Evolutionary conservation across 2,329 filamentous ascomycete species (phyloP).

Genomic region (Aspergillus brasiliensis): DNA sequence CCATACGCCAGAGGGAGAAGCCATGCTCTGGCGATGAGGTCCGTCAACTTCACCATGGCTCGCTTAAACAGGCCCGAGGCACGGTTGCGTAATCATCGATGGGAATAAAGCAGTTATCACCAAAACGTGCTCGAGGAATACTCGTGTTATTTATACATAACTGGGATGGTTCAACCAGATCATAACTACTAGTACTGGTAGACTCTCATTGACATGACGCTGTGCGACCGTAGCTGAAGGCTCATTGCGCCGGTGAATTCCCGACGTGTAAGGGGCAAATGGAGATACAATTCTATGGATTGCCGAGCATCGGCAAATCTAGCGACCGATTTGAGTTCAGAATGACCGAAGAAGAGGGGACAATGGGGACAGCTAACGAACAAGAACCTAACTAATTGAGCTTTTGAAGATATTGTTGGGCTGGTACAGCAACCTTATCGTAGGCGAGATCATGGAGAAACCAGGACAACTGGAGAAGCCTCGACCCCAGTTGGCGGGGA

Average conservation of each 20-base stretch:
- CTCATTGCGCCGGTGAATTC: conserved; percentile 26
- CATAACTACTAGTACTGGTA: no score
- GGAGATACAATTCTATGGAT: neutral
- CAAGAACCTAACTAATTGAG: neutral
- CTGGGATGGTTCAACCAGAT: no score
- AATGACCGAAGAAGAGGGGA: neutral
- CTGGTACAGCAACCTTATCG: neutral
- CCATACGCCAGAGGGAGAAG: conserved; percentile 30
- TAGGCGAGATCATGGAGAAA: neutral
- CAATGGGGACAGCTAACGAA: neutral
- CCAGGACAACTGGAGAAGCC: neutral
- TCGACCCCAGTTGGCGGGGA: neutral
- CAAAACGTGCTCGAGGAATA: neutral
- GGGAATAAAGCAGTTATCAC: neutral
- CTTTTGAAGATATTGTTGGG: neutral
- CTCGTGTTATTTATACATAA: neutral
- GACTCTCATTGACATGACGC: neutral
- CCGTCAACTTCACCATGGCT: conserved; percentile 28
- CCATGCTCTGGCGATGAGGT: conserved; percentile 26
- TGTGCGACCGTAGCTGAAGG: conserved; percentile 10
- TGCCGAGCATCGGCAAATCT: conserved; percentile 1
- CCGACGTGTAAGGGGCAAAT: conserved; percentile 17
- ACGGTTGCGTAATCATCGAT: conserved; percentile 12
- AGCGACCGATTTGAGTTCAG: neutral
- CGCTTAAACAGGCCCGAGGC: conserved; percentile 1